A percentile compares a stretch with the other conserved stretches of the same genome.
phyloP scores from a whole-genome alignment of 208 protist species.

The Acanthamoeba lenticulata region DNA sequence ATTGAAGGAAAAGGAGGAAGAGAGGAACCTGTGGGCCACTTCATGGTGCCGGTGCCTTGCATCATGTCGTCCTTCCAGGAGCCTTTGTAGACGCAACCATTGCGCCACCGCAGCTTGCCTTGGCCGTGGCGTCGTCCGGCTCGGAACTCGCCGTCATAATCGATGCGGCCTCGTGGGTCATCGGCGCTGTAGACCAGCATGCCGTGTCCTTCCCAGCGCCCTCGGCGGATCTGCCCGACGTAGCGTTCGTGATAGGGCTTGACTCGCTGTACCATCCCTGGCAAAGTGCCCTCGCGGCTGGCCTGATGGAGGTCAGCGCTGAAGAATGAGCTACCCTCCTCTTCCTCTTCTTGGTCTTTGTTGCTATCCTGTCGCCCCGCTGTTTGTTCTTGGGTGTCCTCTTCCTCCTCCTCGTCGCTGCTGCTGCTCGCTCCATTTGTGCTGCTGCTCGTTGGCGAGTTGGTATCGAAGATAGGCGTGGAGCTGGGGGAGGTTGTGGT shows the following conservation, averaged over 20 bases:
- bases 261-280: slow-evolving; percentile 7
- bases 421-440: background rate
- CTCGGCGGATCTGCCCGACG: background rate
- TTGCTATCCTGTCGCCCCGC: background rate
- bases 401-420: slow-evolving; percentile 40
- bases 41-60: slow-evolving; percentile 19
- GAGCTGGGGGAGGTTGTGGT: background rate
- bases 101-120: slow-evolving; percentile 18
- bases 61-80: slow-evolving; percentile 66
- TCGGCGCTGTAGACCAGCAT: slow-evolving; percentile 4
- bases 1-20: background rate
- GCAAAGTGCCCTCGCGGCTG: background rate
- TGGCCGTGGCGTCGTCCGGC: slow-evolving; percentile 2
- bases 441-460: background rate
- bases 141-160: slow-evolving; percentile 30
- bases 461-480: no score
- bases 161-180: slow-evolving; percentile 16
- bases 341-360: background rate
- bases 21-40: slow-evolving; percentile 18
- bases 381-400: background rate
- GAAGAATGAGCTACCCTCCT: background rate
- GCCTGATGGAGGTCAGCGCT: slow-evolving; percentile 19
- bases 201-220: background rate
- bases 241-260: slow-evolving; percentile 50
- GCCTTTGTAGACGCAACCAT: slow-evolving; percentile 49